Evolutionary conservation across 495 filamentous ascomycete genomes (phyloP), one percentile per base, ranked within the genome.

Genomic region (Hypoxylon rickii): DNA sequence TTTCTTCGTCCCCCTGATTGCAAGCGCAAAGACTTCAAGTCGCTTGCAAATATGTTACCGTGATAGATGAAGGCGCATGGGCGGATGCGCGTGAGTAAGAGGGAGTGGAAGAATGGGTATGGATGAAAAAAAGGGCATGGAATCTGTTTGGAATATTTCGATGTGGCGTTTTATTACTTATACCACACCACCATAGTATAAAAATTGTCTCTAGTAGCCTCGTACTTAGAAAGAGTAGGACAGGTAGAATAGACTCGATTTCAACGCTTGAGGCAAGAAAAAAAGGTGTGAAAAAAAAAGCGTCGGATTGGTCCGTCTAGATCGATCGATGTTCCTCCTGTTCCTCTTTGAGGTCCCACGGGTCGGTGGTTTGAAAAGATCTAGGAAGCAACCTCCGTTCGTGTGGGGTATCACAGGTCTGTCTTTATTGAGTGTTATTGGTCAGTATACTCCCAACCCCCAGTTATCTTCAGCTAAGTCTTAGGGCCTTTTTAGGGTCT

Each of bases 11-110:
- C 70, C 73, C 75, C 68, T 44, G 65, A 55, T 44, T 77, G 72
- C 75, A 78, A 81, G 77, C 79, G 79, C 79, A 82, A 82, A 82
- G 79, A 81, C 79, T 78, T 70, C 60, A 82, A 82, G 79, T 81
- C 79, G 79, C 78, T 64, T 76, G 76, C 73, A 56, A 53, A 58
- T 42, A 44, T 71, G 70, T 65, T 67, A 67, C 49, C 53, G 61
- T 58, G 17, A 53, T 21, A 34, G n/a, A 7, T 22, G 20, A 21
- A 33, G 34, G 41, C 61, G 32, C 55, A 60, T 55, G 11, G 19
- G 45, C 16, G 7, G 39, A 59, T 44, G 34, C 33, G 31, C 54
- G 31, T 37, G 16, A 18, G 16, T 7, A 29, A 7, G 37, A 18
- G 41, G 7, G 17, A 15, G 45, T n/a, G 24, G 29, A 22, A 8